Evolutionary conservation across 495 filamentous ascomycete species (phyloP), one percentile per base, ranked within the genome.

Genomic region (Aspergillus asperescens): DNA sequence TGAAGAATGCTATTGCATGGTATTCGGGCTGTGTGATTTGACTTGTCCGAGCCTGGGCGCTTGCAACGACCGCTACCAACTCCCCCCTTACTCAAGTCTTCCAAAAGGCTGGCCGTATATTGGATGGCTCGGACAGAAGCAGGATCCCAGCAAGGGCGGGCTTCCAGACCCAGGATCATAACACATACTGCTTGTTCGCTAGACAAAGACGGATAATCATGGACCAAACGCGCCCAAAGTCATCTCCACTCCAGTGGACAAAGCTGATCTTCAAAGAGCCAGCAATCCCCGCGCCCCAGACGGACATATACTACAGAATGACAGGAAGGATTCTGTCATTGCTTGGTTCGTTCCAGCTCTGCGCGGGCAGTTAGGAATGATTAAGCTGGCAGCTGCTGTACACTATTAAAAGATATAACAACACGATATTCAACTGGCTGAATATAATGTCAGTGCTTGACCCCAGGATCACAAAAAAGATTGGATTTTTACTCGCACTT

Each of bases 1-100:
- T 12, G 61, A 63, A 22, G 72, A 77, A 24, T 87, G 83, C 57
- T 84, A 85, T 54, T 87, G 83, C 66, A 81, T 82, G 54, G 72
- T 81, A 12, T 87, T 79, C 58, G 82, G 82, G 0, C 55, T 80
- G 37, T 86, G 83, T 62, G 63, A 78, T 56, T 52, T 86, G 5
- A 55, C 59, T 13, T 78, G 77, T 42, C 57, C 61, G 1, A 48
- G 56, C 19, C 61, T 65, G 16, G 63, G 58, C 16, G 56, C 58
- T 2, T 78, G 77, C 54, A 60, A 62, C 13, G 65, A 66, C 29
- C 75, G 77, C 23, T 80, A 80, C 58, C 61, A 58, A 5, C 64
- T 79, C 6, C 77, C 77, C 7, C 73, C 67, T 0, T 79, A 55
- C 52, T 72, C 75, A 3, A 68, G 64, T 23, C 57, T 79, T 16